phyloP scores from a whole-genome alignment of 371 early-diverging fungal species.

The Rhizopus stolonifer region DNA sequence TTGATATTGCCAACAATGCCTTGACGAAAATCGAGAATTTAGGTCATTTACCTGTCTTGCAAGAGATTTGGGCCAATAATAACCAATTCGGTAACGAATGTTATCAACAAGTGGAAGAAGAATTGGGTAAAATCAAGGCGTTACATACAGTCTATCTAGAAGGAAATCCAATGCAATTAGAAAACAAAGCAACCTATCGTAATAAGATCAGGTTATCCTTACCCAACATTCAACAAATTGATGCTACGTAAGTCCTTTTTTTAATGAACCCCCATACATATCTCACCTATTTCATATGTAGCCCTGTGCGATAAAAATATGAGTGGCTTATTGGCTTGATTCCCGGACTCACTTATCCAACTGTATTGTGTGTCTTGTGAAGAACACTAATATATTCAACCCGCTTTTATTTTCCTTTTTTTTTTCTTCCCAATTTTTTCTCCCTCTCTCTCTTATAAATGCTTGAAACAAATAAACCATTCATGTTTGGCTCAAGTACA shows the following conservation, averaged over 20 bases:
- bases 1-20: conserved; percentile 87
- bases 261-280: background rate
- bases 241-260: conserved; percentile 65
- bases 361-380: background rate
- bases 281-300: conserved; percentile 2
- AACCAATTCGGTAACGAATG: conserved; percentile 70
- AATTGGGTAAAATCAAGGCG: conserved; percentile 62
- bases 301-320: conserved; percentile 20
- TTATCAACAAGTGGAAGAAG: conserved; percentile 75
- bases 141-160: conserved; percentile 92
- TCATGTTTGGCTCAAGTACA: conserved; percentile 21
- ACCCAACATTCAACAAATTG: conserved; percentile 89
- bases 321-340: conserved; percentile 13
- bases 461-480: conserved; percentile 27
- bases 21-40: conserved; percentile 79
- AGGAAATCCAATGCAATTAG: conserved; percentile 88
- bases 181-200: conserved; percentile 79
- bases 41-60: conserved; percentile 64
- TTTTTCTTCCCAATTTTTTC: background rate
- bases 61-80: conserved; percentile 92
- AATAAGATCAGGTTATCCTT: conserved; percentile 84
- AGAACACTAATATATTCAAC: background rate
- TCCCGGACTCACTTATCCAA: conserved; percentile 1
- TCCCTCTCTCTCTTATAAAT: conserved; percentile 11
- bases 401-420: conserved; percentile 4